phyloP scores from a whole-genome alignment of 2,329 filamentous ascomycete species.

The Fragosphaeria purpurea region DNA sequence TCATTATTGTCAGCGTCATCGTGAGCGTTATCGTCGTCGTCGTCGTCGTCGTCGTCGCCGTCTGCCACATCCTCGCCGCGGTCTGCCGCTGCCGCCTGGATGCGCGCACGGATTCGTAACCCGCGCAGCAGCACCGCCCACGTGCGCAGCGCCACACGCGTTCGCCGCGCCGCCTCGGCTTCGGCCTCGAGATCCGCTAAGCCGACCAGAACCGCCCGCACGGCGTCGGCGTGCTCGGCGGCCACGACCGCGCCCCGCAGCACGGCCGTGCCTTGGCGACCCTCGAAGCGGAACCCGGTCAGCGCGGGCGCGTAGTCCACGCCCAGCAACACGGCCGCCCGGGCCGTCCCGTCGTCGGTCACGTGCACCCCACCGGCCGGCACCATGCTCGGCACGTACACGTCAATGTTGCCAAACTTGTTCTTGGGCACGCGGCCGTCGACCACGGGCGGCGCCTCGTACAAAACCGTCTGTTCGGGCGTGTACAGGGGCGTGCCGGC shows the following conservation, averaged over 20 bases:
- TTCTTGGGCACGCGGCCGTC: constrained; percentile 77
- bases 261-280: constrained; percentile 76
- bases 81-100: constrained; percentile 48
- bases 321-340: constrained; percentile 64
- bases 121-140: constrained; percentile 74
- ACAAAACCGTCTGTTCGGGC: constrained; percentile 58
- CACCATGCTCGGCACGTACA: constrained; percentile 88
- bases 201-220: constrained; percentile 57
- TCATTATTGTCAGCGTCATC: constrained; percentile 5
- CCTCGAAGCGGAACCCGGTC: constrained; percentile 81
- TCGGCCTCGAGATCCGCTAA: constrained; percentile 57
- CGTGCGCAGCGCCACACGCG: constrained; percentile 50
- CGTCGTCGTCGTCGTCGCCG: constrained; percentile 13
- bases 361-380: constrained; percentile 73
- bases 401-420: constrained; percentile 85
- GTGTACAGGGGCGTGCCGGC: constrained; percentile 48
- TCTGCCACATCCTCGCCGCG: constrained; percentile 34
- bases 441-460: constrained; percentile 65
- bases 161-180: constrained; percentile 52
- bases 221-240: constrained; percentile 58
- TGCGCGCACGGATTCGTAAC: constrained; percentile 63
- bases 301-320: constrained; percentile 86
- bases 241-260: constrained; percentile 70
- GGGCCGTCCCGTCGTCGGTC: constrained; percentile 45
- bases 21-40: constrained; percentile 3